Base-by-base conservation (phyloP, 371 early-diverging fungal genomes). In the Cokeromyces recurvatus region DNA sequence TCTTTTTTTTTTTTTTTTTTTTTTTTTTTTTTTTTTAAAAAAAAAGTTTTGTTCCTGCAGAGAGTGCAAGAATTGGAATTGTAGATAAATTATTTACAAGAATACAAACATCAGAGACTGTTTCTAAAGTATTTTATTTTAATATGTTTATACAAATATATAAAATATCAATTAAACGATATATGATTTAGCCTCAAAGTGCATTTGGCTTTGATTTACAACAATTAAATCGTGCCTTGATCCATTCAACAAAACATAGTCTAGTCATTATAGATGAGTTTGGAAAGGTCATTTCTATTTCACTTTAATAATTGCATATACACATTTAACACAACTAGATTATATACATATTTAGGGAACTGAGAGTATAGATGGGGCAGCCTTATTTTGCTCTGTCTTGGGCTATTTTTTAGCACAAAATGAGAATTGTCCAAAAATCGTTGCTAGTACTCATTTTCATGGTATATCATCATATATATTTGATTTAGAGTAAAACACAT, bases 1-100 rank as follows among this genome's bases (percentile, higher is more conserved):
- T 11, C 29, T 34, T 4, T 15, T 34, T 2, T 22, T 16, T 46
- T 14, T n/a, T n/a, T n/a, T n/a, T n/a, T n/a, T n/a, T n/a, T n/a
- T n/a, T 43, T n/a, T 14, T 23, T 27, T 36, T 37, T 23, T n/a
- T n/a, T 25, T 81, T 2, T 91, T 90, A 1, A n/a, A n/a, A n/a
- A n/a, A n/a, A n/a, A 66, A 75, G 83, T 51, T 97, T 87, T 74
- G 94, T 99, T 3, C 97, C 99, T 7, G 97, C 95, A 0, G 67
- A 75, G 5, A 49, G 65, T 14, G 95, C 95, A 0, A 55, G 53
- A 3, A 68, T 99, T 40, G 94, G 95, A 0, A 67, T 98, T 1
- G 88, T 92, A 0, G 95, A 98, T 56, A 80, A 80, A 40, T 77
- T 99, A n/a, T 91, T 90, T 57, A 81, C 95, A 11, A 78, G 98